These are phyloP conservation scores for Perkinsela sp. DNA, from an alignment of 208 protist genomes.

Conservation along the genomic window DNA sequence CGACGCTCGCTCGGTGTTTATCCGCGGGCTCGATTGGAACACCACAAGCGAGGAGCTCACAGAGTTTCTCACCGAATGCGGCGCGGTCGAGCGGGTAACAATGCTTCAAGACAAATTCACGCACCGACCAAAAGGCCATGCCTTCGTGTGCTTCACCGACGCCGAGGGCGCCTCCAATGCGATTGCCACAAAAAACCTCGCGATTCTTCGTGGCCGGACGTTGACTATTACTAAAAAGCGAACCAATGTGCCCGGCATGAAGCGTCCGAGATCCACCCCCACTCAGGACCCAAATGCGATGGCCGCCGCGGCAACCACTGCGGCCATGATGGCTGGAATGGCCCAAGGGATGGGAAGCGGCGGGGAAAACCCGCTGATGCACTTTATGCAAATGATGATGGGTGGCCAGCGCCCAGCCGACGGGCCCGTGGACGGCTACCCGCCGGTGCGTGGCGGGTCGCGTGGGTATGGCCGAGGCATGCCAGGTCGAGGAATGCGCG, in stretches of 20 bases:
- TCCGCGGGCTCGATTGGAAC: constrained; percentile 3
- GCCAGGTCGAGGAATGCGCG: not conserved
- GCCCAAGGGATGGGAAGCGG: not conserved
- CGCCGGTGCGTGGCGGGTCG: not conserved
- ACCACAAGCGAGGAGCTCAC: constrained; percentile 4
- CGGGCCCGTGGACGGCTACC: not conserved
- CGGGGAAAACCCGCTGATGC: not conserved
- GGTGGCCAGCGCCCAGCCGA: not conserved
- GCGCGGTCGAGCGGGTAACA: constrained; percentile 1
- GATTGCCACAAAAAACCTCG: constrained; percentile 3
- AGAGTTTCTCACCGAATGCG: constrained; percentile 5
- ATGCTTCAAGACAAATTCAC: constrained; percentile 5
- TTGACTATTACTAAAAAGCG: constrained; percentile 1
- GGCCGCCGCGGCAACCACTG: not conserved
- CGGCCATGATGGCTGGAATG: not conserved
- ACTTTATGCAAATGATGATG: not conserved
- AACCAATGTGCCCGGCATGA: not conserved
- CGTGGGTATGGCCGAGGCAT: not conserved
- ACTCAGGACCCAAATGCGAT: not conserved
- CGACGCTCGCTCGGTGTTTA: constrained; percentile 3
- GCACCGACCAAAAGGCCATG: constrained; percentile 2
- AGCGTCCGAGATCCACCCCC: not conserved
- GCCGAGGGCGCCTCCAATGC: constrained; percentile 4
- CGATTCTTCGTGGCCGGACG: constrained; percentile 1
- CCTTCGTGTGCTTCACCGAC: constrained; percentile 6